A percentile compares a stretch with the other conserved stretches of the same genome.
These are phyloP conservation scores for Mycena vitilis DNA, from an alignment of 768 basidiomycete species.

Conservation along the genomic window DNA sequence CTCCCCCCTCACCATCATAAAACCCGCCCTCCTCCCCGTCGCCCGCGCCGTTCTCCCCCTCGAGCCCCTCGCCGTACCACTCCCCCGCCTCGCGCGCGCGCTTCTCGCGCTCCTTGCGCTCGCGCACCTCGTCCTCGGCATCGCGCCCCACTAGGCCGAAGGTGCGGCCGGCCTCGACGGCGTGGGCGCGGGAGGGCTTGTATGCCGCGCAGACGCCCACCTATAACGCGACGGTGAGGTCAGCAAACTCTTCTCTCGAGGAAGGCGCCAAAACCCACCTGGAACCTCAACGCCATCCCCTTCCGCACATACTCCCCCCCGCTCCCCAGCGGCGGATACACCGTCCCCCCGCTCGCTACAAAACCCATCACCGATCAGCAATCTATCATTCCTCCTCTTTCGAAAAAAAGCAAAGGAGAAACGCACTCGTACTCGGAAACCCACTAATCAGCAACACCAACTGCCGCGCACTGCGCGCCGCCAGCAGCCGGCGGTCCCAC, in stretches of 20 bases:
- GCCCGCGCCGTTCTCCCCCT: slow-evolving; percentile 15
- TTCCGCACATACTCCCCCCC: slow-evolving; percentile 39
- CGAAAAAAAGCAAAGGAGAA: too few relatives aligned
- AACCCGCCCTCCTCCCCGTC: slow-evolving; percentile 24
- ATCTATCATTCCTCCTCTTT: too few relatives aligned
- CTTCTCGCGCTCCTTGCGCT: not conserved
- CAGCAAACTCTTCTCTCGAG: too few relatives aligned
- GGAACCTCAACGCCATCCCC: slow-evolving; percentile 59
- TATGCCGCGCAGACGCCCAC: slow-evolving; percentile 71
- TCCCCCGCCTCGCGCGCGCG: slow-evolving; percentile 41
- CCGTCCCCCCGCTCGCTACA: too few relatives aligned
- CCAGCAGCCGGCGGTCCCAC: slow-evolving; percentile 75
- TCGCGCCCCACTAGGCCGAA: slow-evolving; percentile 61
- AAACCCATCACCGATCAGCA: too few relatives aligned
- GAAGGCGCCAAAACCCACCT: too few relatives aligned
- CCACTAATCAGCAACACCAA: slow-evolving; percentile 76
- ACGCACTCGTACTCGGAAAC: slow-evolving; percentile 44
- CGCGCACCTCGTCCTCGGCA: slow-evolving; percentile 53
- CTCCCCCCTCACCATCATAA: too few relatives aligned
- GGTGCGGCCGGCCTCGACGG: slow-evolving; percentile 59
- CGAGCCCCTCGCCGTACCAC: slow-evolving; percentile 41
- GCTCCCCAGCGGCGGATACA: too few relatives aligned
- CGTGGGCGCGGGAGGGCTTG: slow-evolving; percentile 66
- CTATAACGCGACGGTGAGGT: too few relatives aligned
- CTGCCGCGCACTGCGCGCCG: slow-evolving; percentile 59